Evolutionary conservation across 768 basidiomycete species (phyloP).

Genomic region (Tephrocybe sp.): DNA sequence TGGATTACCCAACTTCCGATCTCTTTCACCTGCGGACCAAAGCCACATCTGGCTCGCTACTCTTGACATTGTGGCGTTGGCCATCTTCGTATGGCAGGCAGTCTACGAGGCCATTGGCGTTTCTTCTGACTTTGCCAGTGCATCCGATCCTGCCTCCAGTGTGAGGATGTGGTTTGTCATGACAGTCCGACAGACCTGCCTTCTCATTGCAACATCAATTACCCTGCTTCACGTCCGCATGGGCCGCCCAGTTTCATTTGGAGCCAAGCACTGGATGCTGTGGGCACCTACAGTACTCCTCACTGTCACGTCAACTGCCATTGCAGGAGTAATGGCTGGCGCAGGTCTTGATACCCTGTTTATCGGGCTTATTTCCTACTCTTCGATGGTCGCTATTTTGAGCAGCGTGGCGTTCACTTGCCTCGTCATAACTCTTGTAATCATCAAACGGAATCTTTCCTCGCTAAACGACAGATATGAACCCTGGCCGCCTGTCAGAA

Average conservation of each 20-base stretch:
- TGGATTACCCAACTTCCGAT: slow-evolving; percentile 67
- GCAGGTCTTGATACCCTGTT: slow-evolving; percentile 56
- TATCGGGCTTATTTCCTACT: slow-evolving; percentile 60
- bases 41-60: slow-evolving; percentile 72
- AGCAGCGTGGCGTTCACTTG: slow-evolving; percentile 57
- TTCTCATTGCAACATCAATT: slow-evolving; percentile 58
- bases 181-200: slow-evolving; percentile 67
- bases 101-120: slow-evolving; percentile 51
- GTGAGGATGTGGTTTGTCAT: slow-evolving; percentile 69
- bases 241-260: slow-evolving; percentile 70
- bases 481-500: slow-evolving; percentile 59
- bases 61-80: slow-evolving; percentile 63
- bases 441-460: slow-evolving; percentile 65
- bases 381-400: slow-evolving; percentile 47
- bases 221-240: slow-evolving; percentile 71
- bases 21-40: slow-evolving; percentile 68
- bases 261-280: slow-evolving; percentile 70
- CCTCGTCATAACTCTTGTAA: slow-evolving; percentile 60
- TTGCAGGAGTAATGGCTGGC: slow-evolving; percentile 58
- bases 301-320: slow-evolving; percentile 52
- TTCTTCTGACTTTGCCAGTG: slow-evolving; percentile 41
- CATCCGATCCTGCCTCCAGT: slow-evolving; percentile 51
- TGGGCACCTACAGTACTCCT: slow-evolving; percentile 66
- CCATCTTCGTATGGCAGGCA: slow-evolving; percentile 67
- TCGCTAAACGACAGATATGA: slow-evolving; percentile 51